Base-by-base conservation (phyloP, 106 monocot genomes). In the Platanthera zijinensis region DNA sequence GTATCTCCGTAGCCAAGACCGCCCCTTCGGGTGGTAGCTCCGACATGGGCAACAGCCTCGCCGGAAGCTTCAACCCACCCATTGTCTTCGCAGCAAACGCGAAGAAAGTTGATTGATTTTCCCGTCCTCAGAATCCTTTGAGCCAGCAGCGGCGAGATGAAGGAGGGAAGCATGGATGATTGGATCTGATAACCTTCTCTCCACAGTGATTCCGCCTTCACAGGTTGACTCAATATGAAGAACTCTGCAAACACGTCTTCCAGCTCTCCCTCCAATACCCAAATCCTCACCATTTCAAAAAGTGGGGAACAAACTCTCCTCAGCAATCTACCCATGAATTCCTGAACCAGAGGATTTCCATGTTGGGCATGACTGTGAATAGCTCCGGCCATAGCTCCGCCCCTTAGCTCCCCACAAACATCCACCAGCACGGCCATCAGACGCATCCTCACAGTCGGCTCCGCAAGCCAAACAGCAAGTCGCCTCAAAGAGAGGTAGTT, bases 251-350 rank as follows among this genome's bases (percentile, higher is more conserved):
- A 94, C 11, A 88, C 52, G 68, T 99, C 99, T 63, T 92, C 89
- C 64, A 99, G 77, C 80, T 99, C 99, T 25, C 99, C 99, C 80
- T 94, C 94, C 66, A 92, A 80, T 57, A 99, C 99, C 99, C 99
- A 99, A 75, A 75, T 83, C 45, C 88, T 53, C 46, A 99, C 99
- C 94, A 94, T 94, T 79, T 94, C 94, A 76, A 94, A 99, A 64
- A 99, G 78, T 5, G 99, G 99, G 17, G 94, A 94, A 73, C 99
- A 99, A 6, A 92, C 91, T 71, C 94, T 64, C 10, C 84, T 75
- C 5, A 99, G 86, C 52, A 99, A 84, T 48, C 94, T 76, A 3
- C 88, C 82, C 99, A 99, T 92, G 77, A 99, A 94, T 69, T 94
- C 99, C 77, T 90, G 82, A 64, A 90, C 94, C 73, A 92, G 57